Evolutionary conservation across 495 filamentous ascomycete species (phyloP).

Genomic region (Ramalina peruviana): DNA sequence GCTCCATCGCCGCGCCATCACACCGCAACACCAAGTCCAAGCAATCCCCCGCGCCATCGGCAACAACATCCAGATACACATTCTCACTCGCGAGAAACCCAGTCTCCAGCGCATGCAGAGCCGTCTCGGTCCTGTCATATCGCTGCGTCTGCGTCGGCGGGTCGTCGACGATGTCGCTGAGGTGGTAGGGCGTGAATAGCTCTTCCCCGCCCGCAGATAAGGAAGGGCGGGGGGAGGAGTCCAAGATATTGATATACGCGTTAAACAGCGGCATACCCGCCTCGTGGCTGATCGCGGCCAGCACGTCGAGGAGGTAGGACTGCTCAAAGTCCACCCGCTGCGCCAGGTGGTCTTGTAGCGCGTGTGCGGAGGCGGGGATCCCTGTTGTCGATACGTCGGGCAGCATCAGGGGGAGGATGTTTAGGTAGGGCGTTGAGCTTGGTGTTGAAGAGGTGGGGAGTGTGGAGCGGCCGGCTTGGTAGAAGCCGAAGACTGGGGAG

Average conservation of each 20-base stretch:
- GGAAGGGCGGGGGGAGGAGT: slow-evolving; percentile 6
- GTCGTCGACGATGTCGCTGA: not conserved
- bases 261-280: slow-evolving; percentile 19
- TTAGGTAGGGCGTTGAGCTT: slow-evolving; percentile 20
- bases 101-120: slow-evolving; percentile 17
- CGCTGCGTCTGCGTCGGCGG: not conserved
- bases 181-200: slow-evolving; percentile 14
- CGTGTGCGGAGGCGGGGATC: not conserved
- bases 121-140: slow-evolving; percentile 2
- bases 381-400: not conserved
- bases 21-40: slow-evolving; percentile 21
- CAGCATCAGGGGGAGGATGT: slow-evolving; percentile 19
- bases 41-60: slow-evolving; percentile 15
- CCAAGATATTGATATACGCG: slow-evolving; percentile 25
- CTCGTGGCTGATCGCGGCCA: slow-evolving; percentile 6
- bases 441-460: slow-evolving; percentile 13
- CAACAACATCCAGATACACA: slow-evolving; percentile 21
- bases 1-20: slow-evolving; percentile 15
- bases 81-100: slow-evolving; percentile 17
- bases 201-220: not conserved
- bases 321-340: slow-evolving; percentile 22
- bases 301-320: slow-evolving; percentile 17
- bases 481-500: slow-evolving; percentile 22
- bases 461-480: slow-evolving; percentile 23
- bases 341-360: slow-evolving; percentile 18